A percentile compares a stretch with the other conserved stretches of the same genome.
Conservation (phyloP, 1,139 yeast species). For the Taphrina flavorubra region DNA sequence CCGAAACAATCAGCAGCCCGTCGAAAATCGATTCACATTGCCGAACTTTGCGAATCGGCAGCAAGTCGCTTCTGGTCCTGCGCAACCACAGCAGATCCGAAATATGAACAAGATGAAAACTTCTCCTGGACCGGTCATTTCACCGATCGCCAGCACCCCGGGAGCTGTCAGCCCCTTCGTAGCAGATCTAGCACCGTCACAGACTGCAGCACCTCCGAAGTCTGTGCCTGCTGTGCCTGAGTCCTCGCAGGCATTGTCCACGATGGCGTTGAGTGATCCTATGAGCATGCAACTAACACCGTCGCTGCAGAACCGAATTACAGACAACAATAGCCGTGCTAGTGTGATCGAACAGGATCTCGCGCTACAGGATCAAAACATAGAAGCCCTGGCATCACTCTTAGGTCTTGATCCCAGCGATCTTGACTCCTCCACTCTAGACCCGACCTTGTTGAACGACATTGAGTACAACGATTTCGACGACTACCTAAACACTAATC, state of each 20-base stretch:
- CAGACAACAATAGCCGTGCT: conserved; percentile 13
- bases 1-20: neutral
- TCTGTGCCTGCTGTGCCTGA: conserved; percentile 3
- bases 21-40: conserved; percentile 29
- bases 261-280: conserved; percentile 5
- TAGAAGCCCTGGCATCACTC: conserved; percentile 27
- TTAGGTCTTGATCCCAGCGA: conserved; percentile 30
- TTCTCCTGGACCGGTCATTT: conserved; percentile 3
- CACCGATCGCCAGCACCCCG: neutral
- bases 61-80: conserved; percentile 22
- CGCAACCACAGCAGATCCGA: conserved; percentile 20
- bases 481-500: conserved; percentile 23
- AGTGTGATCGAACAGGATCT: conserved; percentile 26
- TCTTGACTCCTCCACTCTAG: conserved; percentile 20
- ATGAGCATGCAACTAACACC: conserved; percentile 33
- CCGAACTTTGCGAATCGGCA: conserved; percentile 29
- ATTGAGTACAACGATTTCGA: conserved; percentile 22
- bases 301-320: conserved; percentile 10
- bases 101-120: conserved; percentile 33
- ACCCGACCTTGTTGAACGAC: conserved; percentile 17
- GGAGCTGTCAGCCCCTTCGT: neutral
- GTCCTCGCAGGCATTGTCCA: conserved; percentile 1
- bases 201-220: neutral
- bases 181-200: neutral
- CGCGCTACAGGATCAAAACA: conserved; percentile 25